Evolutionary conservation across 768 basidiomycete species (phyloP), one percentile per base, ranked within the genome.

Genomic region (Pilatotrama ljubarskyi): DNA sequence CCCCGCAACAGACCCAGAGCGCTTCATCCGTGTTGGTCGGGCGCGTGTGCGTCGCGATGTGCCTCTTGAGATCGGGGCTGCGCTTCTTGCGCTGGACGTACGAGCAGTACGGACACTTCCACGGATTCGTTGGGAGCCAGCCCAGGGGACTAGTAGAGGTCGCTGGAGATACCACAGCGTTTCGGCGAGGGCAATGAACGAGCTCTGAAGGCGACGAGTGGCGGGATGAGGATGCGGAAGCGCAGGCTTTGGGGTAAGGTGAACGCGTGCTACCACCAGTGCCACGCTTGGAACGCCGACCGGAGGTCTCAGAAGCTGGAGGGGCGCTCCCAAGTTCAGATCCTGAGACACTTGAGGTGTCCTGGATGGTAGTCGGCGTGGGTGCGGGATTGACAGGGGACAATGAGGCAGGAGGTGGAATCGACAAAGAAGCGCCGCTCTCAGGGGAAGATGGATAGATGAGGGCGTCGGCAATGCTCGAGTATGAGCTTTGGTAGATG

Each of bases 1-100:
- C 60, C n/a, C 64, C 64, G 53, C 64, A 65, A 41, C 64, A 65
- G 20, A 61, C 56, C 55, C 60, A 65, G 29, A 44, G 38, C 29
- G 36, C 44, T 35, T 40, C 13, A 29, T 17, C 51, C 7, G 43
- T 26, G 35, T 54, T 43, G 8, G 15, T 32, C 5, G 32, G 22
- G 20, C 41, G 42, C n/a, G 55, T 51, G 57, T 62, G 58, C 51
- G 61, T 55, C 46, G 36, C 41, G 43, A 64, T 54, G 51, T 64
- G 64, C 8, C 61, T 57, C 41, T 51, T 53, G 20, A 62, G 35
- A 42, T 59, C 61, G 22, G 61, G 61, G 8, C 17, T 37, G 47
- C 64, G 57, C 22, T 58, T 53, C 37, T 37, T 58, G 7, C 17
- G 24, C 49, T 65, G 58, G 5, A 58, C 42, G 53, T 58, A 52